Conservation (phyloP, 306 rosid genomes). For the Echinosophora koreensis region DNA sequence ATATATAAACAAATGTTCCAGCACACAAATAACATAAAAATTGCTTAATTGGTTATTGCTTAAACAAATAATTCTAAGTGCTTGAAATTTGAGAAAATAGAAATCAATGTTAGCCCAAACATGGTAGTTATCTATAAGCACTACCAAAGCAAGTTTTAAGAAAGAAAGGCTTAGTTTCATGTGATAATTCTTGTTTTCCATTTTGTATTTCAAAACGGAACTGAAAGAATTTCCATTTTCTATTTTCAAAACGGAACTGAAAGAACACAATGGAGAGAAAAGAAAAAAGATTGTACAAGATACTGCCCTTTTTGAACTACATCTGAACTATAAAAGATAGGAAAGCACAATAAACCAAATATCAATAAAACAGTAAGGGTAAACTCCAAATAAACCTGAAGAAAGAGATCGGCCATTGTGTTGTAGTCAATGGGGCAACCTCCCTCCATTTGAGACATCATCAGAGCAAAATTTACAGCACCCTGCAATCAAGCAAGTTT, state of each 20-base stretch:
- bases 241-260: constrained; percentile 2
- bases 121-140: constrained; percentile 34
- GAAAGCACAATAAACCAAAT: constrained; percentile 8
- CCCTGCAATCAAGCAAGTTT: constrained; percentile 65
- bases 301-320: not conserved
- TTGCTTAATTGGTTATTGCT: not conserved
- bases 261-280: not conserved
- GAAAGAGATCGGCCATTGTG: constrained; percentile 94
- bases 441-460: constrained; percentile 99
- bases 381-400: constrained; percentile 72
- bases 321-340: constrained; percentile 13
- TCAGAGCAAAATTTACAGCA: constrained; percentile 95
- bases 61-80: constrained; percentile 13
- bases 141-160: constrained; percentile 17
- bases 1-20: constrained; percentile 40
- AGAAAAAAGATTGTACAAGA: constrained; percentile 12
- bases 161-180: not conserved
- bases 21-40: not conserved
- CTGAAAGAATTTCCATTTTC: constrained; percentile 17
- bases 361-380: constrained; percentile 20
- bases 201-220: constrained; percentile 17
- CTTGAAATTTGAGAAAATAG: not conserved
- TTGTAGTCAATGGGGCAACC: constrained; percentile 97
- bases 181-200: not conserved
- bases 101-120: not conserved